Evolutionary conservation across 2,329 filamentous ascomycete species (phyloP), one percentile per base, ranked within the genome.

Genomic region (Endocalyx cinctus): DNA sequence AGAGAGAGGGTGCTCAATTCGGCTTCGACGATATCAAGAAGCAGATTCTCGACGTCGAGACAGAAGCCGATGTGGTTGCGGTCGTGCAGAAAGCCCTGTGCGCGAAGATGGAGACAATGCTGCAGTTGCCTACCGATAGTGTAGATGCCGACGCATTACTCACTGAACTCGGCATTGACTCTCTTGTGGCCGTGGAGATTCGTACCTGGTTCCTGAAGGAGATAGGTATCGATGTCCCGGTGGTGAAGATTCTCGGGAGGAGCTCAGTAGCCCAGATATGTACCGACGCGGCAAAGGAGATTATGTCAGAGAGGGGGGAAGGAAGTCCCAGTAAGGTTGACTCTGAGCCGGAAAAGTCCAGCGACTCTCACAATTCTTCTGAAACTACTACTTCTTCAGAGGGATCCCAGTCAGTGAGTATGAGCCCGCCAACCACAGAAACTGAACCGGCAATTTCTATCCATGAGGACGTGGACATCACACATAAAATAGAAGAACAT

Each of bases 181-280:
- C 41, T 4, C 17, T 44, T 13, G 16, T 38, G 10, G 35, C 41
- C 22, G 41, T 44, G 7, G 41, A 44, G 11, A 37, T 44, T 6
- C 27, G 41, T 2, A 34, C 29, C 11, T 44, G 41, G 41, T 36
- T 37, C 11, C 27, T 34, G 6, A 37, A 31, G 13, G 29, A 26
- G n/a, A 11, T 44, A 2, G 20, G 25, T 3, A 27, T 41, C 4
- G 25, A 44, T 8, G 22, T 44, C 5, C 41, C 41, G 5, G 35
- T 44, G 6, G 19, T 44, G 1, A 29, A 31, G 10, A 23, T 43
- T 7, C 28, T 41, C 6, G 22, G 31, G 12, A 32, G 36, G 4
- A 19, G 18, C 2, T 33, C 35, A 2, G 13, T 34, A 5, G 18
- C 13, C 14, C 12, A 26, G 25, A 15, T 26, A 26, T 26, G n/a